phyloP scores from a whole-genome alignment of 495 filamentous ascomycete species.

The Astrothelium subdiscretum region DNA sequence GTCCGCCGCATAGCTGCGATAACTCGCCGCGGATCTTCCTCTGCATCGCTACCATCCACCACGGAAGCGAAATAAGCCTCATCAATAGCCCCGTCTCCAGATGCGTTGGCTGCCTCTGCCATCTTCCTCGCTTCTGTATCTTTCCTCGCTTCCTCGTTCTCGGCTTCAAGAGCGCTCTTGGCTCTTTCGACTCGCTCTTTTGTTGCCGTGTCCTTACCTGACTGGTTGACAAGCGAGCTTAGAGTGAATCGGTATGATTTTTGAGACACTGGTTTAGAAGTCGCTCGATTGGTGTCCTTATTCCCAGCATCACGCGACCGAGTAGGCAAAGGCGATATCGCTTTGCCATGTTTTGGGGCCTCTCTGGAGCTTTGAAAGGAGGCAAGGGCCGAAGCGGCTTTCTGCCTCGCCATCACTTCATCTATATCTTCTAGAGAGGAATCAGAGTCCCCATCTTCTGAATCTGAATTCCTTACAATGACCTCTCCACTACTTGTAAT shows the following conservation, averaged over 20 bases:
- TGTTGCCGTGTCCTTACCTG: not conserved
- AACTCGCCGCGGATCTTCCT: slow-evolving; percentile 8
- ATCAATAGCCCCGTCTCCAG: not conserved
- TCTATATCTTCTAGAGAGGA: not conserved
- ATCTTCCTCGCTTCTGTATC: not conserved
- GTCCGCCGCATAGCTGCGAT: slow-evolving; percentile 14
- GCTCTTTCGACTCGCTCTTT: slow-evolving; percentile 1
- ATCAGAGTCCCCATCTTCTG: not conserved
- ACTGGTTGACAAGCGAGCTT: not conserved
- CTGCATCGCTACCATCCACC: slow-evolving; percentile 11
- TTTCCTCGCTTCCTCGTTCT: not conserved
- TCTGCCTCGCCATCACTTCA: not conserved
- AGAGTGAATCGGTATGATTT: not conserved
- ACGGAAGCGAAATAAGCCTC: not conserved
- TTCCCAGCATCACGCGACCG: not conserved
- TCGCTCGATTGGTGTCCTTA: not conserved
- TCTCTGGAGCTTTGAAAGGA: not conserved
- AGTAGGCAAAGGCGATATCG: not conserved
- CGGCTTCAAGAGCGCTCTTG: not conserved
- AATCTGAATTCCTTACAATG: not conserved
- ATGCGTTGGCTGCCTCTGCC: not conserved
- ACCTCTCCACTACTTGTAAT: not conserved
- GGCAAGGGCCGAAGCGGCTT: not conserved
- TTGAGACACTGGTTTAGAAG: not conserved
- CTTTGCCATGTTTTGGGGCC: not conserved